phyloP scores from a whole-genome alignment of 2,329 filamentous ascomycete species.

The Apiospora koreana region DNA sequence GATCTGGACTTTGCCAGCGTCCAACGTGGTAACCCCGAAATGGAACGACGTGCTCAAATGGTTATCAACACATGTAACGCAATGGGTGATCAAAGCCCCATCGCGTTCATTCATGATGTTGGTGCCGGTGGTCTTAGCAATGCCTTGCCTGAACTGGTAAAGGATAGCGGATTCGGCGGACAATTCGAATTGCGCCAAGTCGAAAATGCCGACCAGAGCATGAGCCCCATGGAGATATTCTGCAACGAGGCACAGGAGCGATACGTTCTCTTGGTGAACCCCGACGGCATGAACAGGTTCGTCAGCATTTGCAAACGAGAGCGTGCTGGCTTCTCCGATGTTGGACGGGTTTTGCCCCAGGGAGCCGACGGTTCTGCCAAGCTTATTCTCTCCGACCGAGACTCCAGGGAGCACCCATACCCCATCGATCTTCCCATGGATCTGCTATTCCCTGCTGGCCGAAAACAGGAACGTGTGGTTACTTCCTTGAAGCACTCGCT shows the following conservation, averaged over 20 bases:
- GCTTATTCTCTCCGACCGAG: slow-evolving; percentile 61
- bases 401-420: slow-evolving; percentile 14
- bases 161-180: slow-evolving; percentile 84
- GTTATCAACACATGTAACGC: slow-evolving; percentile 94
- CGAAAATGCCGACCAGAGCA: slow-evolving; percentile 84
- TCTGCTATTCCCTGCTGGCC: slow-evolving; percentile 16
- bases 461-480: slow-evolving; percentile 14
- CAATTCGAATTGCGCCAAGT: slow-evolving; percentile 93
- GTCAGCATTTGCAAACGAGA: slow-evolving; percentile 71
- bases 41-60: slow-evolving; percentile 93
- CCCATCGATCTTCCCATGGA: slow-evolving; percentile 21
- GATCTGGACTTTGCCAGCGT: slow-evolving; percentile 97
- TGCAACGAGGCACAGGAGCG: slow-evolving; percentile 96
- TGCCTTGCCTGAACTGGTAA: slow-evolving; percentile 71
- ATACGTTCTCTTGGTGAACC: slow-evolving; percentile 88
- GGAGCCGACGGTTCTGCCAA: slow-evolving; percentile 65
- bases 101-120: slow-evolving; percentile 96
- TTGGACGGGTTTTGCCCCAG: slow-evolving; percentile 71
- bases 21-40: slow-evolving; percentile 94
- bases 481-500: slow-evolving; percentile 23
- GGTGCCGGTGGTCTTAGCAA: slow-evolving; percentile 84
- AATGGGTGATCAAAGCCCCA: slow-evolving; percentile 82
- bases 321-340: slow-evolving; percentile 88
- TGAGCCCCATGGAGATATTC: slow-evolving; percentile 97
- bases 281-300: slow-evolving; percentile 77